phyloP scores from a whole-genome alignment of 345 rosid genomes.

The Orychophragmus violaceus region DNA sequence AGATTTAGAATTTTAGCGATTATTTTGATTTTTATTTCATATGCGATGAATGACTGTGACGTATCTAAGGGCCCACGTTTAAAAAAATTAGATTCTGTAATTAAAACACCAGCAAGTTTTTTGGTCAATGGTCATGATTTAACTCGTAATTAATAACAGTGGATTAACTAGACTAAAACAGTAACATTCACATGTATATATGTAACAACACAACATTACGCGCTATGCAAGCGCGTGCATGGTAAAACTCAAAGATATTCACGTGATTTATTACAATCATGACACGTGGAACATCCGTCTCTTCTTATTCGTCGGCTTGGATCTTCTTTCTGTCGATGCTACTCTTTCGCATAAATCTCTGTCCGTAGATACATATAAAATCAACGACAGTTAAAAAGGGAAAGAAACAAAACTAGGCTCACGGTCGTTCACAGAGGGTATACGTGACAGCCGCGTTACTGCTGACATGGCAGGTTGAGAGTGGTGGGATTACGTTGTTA shows the following conservation, averaged over 20 bases:
- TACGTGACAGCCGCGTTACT: not conserved
- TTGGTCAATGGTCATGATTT: conserved; percentile 29
- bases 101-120: conserved; percentile 4
- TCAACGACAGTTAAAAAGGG: not conserved
- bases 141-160: conserved; percentile 15
- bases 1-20: too few species aligned
- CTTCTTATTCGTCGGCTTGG: conserved; percentile 34
- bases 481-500: conserved; percentile 15
- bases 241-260: not conserved
- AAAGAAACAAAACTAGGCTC: conserved; percentile 1
- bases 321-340: conserved; percentile 36
- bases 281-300: conserved; percentile 5
- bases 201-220: not conserved
- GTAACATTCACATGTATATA: not conserved
- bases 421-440: not conserved
- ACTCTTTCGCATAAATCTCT: conserved; percentile 6
- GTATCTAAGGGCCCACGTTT: conserved; percentile 7
- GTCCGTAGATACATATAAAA: not conserved
- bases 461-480: conserved; percentile 11
- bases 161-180: not conserved
- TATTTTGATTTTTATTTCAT: too few species aligned
- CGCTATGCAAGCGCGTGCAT: conserved; percentile 33
- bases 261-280: conserved; percentile 9
- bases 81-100: conserved; percentile 18
- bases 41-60: conserved; percentile 19